These are phyloP conservation scores for Raffaelea deltoideospora DNA, from an alignment of 2,329 filamentous ascomycete species.

Conservation along the genomic window DNA sequence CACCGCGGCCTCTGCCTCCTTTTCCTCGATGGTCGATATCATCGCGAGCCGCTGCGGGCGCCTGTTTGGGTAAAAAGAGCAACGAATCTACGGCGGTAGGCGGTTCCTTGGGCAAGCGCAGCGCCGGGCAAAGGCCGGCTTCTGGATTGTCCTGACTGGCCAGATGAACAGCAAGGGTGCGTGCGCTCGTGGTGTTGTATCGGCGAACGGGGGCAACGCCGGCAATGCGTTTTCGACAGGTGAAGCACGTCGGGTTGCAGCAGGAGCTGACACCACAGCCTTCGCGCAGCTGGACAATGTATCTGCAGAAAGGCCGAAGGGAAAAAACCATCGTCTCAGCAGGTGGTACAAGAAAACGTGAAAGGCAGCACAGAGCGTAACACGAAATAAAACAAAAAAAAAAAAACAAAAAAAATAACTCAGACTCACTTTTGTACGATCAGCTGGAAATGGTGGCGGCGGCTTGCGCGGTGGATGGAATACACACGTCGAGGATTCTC, in stretches of 20 bases:
- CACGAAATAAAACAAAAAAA: too few relatives aligned
- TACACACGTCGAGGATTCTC: constrained; percentile 48
- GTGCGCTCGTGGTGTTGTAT: constrained; percentile 69
- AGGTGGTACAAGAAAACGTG: too few relatives aligned
- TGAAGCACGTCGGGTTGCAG: constrained; percentile 65
- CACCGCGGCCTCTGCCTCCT: too few relatives aligned
- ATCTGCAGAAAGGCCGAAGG: constrained; percentile 32
- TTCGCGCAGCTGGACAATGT: constrained; percentile 65
- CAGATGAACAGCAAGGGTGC: constrained; percentile 65
- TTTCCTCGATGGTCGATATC: too few relatives aligned
- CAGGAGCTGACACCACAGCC: constrained; percentile 60
- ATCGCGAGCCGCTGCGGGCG: constrained; percentile 6
- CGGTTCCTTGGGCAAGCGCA: constrained; percentile 25
- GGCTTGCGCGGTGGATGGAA: constrained; percentile 42
- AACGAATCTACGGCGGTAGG: constrained; percentile 32
- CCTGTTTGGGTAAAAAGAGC: constrained; percentile 24
- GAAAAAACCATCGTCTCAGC: too few relatives aligned
- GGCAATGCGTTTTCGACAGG: constrained; percentile 53
- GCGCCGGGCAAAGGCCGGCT: constrained; percentile 45
- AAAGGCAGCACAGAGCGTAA: too few relatives aligned
- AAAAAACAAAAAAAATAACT: too few relatives aligned
- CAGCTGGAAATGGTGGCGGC: constrained; percentile 48
- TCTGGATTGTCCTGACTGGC: constrained; percentile 69
- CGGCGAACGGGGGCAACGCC: constrained; percentile 56
- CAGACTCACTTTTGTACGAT: constrained; percentile 45